Base-by-base conservation (phyloP, 2,329 filamentous ascomycete species). In the Claviceps fusiformis region DNA sequence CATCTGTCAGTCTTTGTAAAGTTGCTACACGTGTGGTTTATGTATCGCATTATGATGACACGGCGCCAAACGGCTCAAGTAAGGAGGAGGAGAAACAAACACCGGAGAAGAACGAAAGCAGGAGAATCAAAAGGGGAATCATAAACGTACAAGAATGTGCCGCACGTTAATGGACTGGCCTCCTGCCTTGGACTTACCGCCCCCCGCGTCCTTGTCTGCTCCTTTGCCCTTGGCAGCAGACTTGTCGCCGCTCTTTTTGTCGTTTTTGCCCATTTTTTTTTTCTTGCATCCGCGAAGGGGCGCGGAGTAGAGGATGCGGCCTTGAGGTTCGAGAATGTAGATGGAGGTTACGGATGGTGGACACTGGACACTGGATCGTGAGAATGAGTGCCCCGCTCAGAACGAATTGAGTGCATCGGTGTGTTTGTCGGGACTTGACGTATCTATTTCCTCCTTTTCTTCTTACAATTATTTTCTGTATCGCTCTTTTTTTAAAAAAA, bases 91-190 rank as follows among this genome's bases (percentile, higher is more conserved):
- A 11, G 7, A 44, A 44, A 3, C 1, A 24, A 19, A 46, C 10
- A 29, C 2, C 29, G 1, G 10, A 2, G 29, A 46, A 46, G 10
- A 19, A 19, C 17, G 7, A 19, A 24, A 19, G 24, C 5, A 44
- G 11, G 8, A 44, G n/a, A 19, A 45, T 19, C 15, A 41, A 15
- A 10, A 19, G 19, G 44, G 24, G 3, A 29, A 27, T 6, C 4
- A 50, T 8, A 10, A 37, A n/a, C 68, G 54, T 61, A 79, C 77
- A 63, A 87, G 68, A 57, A 89, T 88, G 68, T 90, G 86, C 45
- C 86, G 79, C 53, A 86, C 84, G 64, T 88, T 87, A 71, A 89
- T 86, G 56, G 75, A 76, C 63, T 84, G 82, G 0, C 82, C 83
- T 29, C 81, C 83, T 29, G 81, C 86, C 55, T 75, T 74, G 24